Base-by-base conservation (phyloP, 2,329 filamentous ascomycete species). In the Ascomycota sp. region DNA sequence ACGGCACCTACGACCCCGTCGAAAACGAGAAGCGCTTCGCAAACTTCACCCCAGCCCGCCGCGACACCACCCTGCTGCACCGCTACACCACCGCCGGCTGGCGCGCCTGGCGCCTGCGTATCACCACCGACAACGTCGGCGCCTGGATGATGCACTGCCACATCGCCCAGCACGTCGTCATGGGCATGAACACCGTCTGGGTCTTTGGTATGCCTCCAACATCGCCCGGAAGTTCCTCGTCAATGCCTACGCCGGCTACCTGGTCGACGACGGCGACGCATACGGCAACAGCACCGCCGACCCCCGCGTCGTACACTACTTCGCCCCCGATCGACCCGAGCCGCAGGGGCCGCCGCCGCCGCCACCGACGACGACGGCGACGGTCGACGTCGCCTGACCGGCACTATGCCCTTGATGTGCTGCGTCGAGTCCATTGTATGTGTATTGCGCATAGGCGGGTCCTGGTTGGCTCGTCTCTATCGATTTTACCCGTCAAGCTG, bases 91-190 rank as follows among this genome's bases (percentile, higher is more conserved):
- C 54, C 2, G 52, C 56, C 0, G 66, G 69, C 0, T 75, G 69
- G 69, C 50, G 69, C 20, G 68, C 57, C 1, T 75, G 68, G 69
- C 51, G 69, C 8, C 46, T 73, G 1, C 41, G 51, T 5, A 42
- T 61, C 1, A 48, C 43, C 1, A 39, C 51, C 23, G 45, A 53
- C 0, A 32, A 32, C 23, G 15, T 32, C 11, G 69, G 68, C 0
- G 63, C 64, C 2, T 72, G 65, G 65, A 63, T 72, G 63, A 51
- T 71, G 38, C 67, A 72, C 42, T 72, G 67, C 34, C 67, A 72
- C 42, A 57, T 65, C n/a, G 36, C 63, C 27, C 57, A 61, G 32
- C 67, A 72, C 42, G 64, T 65, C 54, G 47, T 64, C 13, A 70
- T 70, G 59, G 34, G 41, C 42, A 45, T 47, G 55, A 28, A 35